Percentiles rank a stretch among this genome's conserved stretches.
Conservation (phyloP, 768 basidiomycete genomes). For the Lactarius akahatsu region DNA sequence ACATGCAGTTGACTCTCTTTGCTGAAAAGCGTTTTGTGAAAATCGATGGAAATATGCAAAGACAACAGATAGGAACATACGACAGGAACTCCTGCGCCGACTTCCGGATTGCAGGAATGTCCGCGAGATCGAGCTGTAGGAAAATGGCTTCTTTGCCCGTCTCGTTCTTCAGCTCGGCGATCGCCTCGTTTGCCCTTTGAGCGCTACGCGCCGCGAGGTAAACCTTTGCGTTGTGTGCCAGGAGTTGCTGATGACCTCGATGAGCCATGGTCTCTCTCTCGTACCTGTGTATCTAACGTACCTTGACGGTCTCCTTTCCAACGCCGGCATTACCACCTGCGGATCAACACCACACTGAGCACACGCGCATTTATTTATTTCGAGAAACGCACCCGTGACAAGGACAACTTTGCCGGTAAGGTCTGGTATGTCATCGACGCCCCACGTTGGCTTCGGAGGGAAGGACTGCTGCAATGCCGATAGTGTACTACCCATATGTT, state of each 20-base stretch:
- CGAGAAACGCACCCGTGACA: neutral
- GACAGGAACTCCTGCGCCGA: slow-evolving; percentile 43
- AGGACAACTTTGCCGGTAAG: neutral
- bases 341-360: neutral
- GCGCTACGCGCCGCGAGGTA: slow-evolving; percentile 55
- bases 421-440: slow-evolving; percentile 35
- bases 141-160: slow-evolving; percentile 47
- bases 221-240: slow-evolving; percentile 63
- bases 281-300: slow-evolving; percentile 26
- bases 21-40: no score
- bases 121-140: slow-evolving; percentile 46
- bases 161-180: slow-evolving; percentile 47
- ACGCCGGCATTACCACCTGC: slow-evolving; percentile 46
- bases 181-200: slow-evolving; percentile 49
- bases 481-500: neutral
- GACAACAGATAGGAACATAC: slow-evolving; percentile 29
- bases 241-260: slow-evolving; percentile 42
- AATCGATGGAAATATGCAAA: no score
- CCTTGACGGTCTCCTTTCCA: slow-evolving; percentile 61
- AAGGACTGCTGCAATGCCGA: slow-evolving; percentile 32
- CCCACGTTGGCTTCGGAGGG: slow-evolving; percentile 47
- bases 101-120: slow-evolving; percentile 39
- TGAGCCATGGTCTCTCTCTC: slow-evolving; percentile 1
- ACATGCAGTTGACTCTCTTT: slow-evolving; percentile 48
- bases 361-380: slow-evolving; percentile 47